Evolutionary conservation across 164 flowering plant species (phyloP).

Genomic region (Kalanchoe fedtschenkoi): DNA sequence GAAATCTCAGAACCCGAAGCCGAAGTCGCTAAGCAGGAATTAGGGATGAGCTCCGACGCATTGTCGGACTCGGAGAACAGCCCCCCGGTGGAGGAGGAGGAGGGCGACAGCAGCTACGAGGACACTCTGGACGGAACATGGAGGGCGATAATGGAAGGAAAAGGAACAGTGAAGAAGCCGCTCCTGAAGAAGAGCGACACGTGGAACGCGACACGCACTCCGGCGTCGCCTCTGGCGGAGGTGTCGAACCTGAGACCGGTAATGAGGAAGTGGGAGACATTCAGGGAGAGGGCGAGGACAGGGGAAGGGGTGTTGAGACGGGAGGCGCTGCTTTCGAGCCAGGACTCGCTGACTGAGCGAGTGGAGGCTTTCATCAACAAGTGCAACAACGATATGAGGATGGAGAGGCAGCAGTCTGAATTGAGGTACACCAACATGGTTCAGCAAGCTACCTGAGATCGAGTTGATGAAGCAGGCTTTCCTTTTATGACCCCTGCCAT

Average conservation of each 20-base stretch:
- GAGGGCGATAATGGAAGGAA: slow-evolving; percentile 12
- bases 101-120: neutral
- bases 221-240: neutral
- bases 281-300: neutral
- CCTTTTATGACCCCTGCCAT: neutral
- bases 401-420: slow-evolving; percentile 31
- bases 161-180: slow-evolving; percentile 1
- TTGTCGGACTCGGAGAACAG: slow-evolving; percentile 1
- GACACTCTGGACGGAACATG: slow-evolving; percentile 10
- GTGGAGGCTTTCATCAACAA: slow-evolving; percentile 33
- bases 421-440: slow-evolving; percentile 20
- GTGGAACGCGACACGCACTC: neutral
- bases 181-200: slow-evolving; percentile 10
- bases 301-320: slow-evolving; percentile 10
- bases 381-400: slow-evolving; percentile 21
- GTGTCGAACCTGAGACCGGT: neutral
- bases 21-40: neutral
- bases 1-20: neutral
- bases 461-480: neutral
- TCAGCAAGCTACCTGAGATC: slow-evolving; percentile 8
- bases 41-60: neutral
- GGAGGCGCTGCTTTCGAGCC: slow-evolving; percentile 21
- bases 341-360: slow-evolving; percentile 24
- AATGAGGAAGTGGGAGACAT: slow-evolving; percentile 10
- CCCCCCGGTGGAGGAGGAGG: slow-evolving; percentile 4